phyloP scores from a whole-genome alignment of 1,139 yeast genomes.

The Taphrina populina region DNA sequence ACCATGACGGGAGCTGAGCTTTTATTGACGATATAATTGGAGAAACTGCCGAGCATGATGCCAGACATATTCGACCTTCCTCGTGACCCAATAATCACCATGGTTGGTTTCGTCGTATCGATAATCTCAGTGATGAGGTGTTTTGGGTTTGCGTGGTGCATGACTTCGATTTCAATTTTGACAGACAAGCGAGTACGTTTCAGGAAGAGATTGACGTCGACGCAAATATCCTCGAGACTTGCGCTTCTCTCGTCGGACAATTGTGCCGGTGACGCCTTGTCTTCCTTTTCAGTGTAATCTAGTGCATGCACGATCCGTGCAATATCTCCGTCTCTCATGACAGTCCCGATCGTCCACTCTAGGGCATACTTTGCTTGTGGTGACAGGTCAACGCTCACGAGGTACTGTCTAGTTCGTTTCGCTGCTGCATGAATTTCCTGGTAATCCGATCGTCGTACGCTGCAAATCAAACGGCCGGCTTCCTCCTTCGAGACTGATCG shows the following conservation, averaged over 20 bases:
- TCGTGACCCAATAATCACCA: conserved; percentile 79
- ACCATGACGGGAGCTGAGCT: conserved; percentile 88
- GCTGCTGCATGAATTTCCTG: conserved; percentile 50
- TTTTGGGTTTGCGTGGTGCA: conserved; percentile 83
- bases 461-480: conserved; percentile 59
- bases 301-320: conserved; percentile 75
- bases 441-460: conserved; percentile 68
- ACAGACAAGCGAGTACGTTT: conserved; percentile 72
- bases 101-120: conserved; percentile 75
- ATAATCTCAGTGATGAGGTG: conserved; percentile 80
- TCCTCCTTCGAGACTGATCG: conserved; percentile 49
- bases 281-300: conserved; percentile 53
- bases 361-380: conserved; percentile 83
- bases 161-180: conserved; percentile 71
- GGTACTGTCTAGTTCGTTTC: conserved; percentile 61
- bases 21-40: conserved; percentile 72
- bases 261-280: conserved; percentile 37
- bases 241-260: conserved; percentile 51
- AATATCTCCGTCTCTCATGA: conserved; percentile 79
- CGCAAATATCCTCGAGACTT: conserved; percentile 63
- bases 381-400: conserved; percentile 76
- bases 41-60: conserved; percentile 69
- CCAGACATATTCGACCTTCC: conserved; percentile 76
- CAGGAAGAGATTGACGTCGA: conserved; percentile 58
- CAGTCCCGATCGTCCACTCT: conserved; percentile 88